Percentiles rank a stretch among this genome's conserved stretches.
These are phyloP conservation scores for Cryphonectria japonica DNA, from an alignment of 2,329 filamentous ascomycete species.

Conservation along the genomic window DNA sequence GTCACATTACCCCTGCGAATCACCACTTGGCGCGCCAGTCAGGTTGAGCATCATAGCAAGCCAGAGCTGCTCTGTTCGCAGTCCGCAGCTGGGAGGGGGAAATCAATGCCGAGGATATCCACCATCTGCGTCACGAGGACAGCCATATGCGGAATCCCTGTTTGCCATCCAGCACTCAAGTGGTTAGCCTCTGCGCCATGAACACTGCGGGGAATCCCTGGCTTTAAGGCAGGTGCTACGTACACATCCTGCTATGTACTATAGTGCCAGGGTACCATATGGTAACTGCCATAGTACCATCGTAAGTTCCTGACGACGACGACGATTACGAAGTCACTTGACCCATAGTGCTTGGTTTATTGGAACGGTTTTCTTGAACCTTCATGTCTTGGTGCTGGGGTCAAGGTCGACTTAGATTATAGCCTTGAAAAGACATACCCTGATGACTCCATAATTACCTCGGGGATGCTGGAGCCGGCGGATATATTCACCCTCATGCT, in stretches of 20 bases:
- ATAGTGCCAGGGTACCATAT: too few species aligned
- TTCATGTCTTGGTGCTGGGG: not conserved
- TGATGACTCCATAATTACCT: not conserved
- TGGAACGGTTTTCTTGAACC: not conserved
- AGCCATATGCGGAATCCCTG: not conserved
- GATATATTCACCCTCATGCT: not conserved
- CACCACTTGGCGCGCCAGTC: conserved; percentile 16
- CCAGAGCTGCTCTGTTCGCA: not conserved
- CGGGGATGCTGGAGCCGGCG: conserved; percentile 14
- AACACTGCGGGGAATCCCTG: conserved; percentile 21
- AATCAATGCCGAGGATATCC: conserved; percentile 22
- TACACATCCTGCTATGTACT: too few species aligned
- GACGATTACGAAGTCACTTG: not conserved
- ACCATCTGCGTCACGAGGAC: conserved; percentile 4
- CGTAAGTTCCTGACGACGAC: not conserved
- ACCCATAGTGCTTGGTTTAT: not conserved
- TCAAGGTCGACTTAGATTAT: not conserved
- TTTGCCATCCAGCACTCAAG: not conserved
- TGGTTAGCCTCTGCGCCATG: not conserved
- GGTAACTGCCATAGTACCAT: not conserved
- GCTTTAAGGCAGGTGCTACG: too few species aligned
- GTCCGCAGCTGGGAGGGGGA: not conserved
- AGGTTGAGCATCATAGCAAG: not conserved
- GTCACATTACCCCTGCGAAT: not conserved
- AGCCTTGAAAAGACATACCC: not conserved